Evolutionary conservation across 192 early-diverging fungal genomes (phyloP).

Genomic region (Podila horticola): DNA sequence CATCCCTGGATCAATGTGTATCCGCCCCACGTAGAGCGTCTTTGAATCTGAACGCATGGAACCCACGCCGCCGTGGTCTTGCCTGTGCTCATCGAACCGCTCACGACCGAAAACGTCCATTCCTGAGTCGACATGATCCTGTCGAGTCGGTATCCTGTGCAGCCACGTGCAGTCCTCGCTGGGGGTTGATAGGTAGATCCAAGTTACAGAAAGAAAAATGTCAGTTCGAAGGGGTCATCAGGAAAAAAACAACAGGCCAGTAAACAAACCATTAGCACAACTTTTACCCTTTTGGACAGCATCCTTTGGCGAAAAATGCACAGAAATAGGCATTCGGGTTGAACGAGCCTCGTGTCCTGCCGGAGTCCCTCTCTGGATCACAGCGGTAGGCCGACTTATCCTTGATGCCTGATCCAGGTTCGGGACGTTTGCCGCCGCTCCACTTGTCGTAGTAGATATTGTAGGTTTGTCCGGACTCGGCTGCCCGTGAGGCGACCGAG

Average conservation of each 20-base stretch:
- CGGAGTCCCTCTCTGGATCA: conserved; percentile 71
- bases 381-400: conserved; percentile 72
- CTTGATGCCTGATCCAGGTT: conserved; percentile 6
- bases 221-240: neutral
- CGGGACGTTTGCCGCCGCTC: conserved; percentile 21
- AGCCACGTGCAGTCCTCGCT: conserved; percentile 60
- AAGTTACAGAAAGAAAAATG: neutral
- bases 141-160: conserved; percentile 59
- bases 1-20: conserved; percentile 51
- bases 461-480: conserved; percentile 42
- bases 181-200: neutral
- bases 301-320: conserved; percentile 85
- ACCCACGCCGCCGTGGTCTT: conserved; percentile 76
- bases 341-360: conserved; percentile 71
- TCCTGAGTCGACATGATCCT: conserved; percentile 63
- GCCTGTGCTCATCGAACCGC: conserved; percentile 68
- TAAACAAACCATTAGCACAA: no score
- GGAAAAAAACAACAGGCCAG: neutral
- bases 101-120: conserved; percentile 88
- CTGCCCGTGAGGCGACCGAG: conserved; percentile 7
- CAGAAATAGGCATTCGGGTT: conserved; percentile 79
- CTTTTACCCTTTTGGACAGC: conserved; percentile 76
- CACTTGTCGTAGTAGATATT: conserved; percentile 57
- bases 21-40: conserved; percentile 83
- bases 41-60: conserved; percentile 77